phyloP scores from a whole-genome alignment of 2,329 filamentous ascomycete species.

The Xylaria sp. region DNA sequence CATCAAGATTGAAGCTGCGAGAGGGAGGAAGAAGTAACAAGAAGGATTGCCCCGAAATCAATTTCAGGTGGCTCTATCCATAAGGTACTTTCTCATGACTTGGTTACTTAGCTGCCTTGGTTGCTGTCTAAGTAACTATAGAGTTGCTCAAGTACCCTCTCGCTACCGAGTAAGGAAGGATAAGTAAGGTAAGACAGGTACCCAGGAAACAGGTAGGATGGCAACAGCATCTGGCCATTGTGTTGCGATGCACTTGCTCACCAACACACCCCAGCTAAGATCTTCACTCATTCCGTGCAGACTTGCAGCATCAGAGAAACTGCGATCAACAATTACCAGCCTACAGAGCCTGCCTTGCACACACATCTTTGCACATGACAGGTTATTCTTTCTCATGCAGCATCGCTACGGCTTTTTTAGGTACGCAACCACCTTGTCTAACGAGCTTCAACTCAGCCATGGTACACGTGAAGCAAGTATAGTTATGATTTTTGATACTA shows the following conservation, averaged over 20 bases:
- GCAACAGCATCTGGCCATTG: not conserved
- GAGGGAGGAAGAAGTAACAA: not conserved
- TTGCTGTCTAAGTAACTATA: too few relatives aligned
- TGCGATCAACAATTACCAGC: not conserved
- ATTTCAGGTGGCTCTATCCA: not conserved
- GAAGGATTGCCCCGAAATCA: not conserved
- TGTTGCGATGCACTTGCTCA: constrained; percentile 5
- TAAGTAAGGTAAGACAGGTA: not conserved
- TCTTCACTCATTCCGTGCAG: not conserved
- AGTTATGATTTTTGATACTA: not conserved
- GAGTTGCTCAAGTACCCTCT: too few relatives aligned
- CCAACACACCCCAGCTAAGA: not conserved
- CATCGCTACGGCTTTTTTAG: not conserved
- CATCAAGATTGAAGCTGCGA: not conserved
- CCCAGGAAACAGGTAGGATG: not conserved
- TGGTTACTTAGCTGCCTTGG: not conserved
- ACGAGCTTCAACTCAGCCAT: not conserved
- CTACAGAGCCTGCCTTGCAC: not conserved
- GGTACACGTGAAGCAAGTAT: not conserved
- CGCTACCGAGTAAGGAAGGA: too few relatives aligned
- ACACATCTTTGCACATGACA: not conserved
- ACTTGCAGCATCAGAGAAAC: not conserved
- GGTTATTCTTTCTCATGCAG: not conserved
- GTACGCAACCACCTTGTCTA: not conserved
- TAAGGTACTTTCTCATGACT: not conserved